These are phyloP conservation scores for Cercophora newfieldiana DNA, from an alignment of 495 filamentous ascomycete species.

Conservation along the genomic window DNA sequence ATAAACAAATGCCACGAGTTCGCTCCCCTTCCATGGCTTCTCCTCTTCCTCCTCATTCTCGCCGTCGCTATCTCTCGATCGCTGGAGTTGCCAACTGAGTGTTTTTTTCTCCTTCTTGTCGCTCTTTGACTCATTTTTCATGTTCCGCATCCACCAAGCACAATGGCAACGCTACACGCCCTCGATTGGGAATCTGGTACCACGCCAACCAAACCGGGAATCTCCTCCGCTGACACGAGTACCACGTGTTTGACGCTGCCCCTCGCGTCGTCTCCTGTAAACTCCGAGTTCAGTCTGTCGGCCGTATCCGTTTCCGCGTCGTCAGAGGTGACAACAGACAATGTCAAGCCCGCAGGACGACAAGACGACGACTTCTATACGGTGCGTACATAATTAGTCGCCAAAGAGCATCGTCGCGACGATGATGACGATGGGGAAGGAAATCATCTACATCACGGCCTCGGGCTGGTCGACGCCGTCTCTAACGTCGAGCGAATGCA, in stretches of 20 bases:
- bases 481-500: slow-evolving; percentile 4
- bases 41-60: background rate
- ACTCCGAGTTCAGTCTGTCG: slow-evolving; percentile 6
- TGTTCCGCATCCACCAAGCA: no score
- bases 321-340: background rate
- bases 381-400: background rate
- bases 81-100: no score
- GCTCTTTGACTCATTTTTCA: background rate
- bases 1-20: background rate
- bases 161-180: background rate
- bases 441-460: background rate
- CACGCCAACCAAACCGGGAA: background rate
- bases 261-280: background rate
- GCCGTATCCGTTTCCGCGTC: background rate
- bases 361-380: background rate
- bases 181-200: background rate
- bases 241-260: background rate
- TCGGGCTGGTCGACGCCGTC: slow-evolving; percentile 1
- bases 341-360: background rate
- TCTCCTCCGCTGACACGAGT: no score
- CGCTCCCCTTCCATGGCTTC: background rate
- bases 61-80: background rate
- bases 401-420: background rate
- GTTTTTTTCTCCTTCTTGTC: background rate
- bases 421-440: background rate